Conservation (phyloP, 345 rosid genomes). For the Rubroshorea leprosula region DNA sequence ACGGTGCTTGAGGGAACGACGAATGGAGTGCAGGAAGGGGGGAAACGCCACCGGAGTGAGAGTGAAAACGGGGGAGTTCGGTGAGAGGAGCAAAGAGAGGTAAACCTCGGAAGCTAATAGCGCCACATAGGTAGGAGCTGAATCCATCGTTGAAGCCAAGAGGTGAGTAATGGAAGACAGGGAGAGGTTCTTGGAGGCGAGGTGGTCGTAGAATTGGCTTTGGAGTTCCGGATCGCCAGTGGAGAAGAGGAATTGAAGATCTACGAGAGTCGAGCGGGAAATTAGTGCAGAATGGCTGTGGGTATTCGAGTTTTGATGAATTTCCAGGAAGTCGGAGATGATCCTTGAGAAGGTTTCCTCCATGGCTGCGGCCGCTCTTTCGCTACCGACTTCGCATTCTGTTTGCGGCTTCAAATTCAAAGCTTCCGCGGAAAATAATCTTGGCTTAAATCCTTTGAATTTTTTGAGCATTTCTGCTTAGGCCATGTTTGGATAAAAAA, state of each 20-base stretch:
- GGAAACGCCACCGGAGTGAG: conserved; percentile 69
- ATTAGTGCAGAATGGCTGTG: conserved; percentile 21
- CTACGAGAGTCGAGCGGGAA: conserved; percentile 36
- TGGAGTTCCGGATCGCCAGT: conserved; percentile 40
- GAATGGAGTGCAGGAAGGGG: conserved; percentile 65
- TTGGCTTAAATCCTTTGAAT: conserved; percentile 8
- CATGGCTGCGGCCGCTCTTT: conserved; percentile 11
- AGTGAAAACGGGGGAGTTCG: conserved; percentile 66
- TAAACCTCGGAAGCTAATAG: conserved; percentile 55
- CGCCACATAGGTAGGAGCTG: conserved; percentile 30
- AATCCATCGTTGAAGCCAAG: conserved; percentile 63
- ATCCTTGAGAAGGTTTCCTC: conserved; percentile 28
- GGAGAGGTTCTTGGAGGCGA: conserved; percentile 37
- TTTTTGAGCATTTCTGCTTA: conserved; percentile 10
- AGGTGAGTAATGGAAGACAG: conserved; percentile 44
- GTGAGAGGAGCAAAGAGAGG: conserved; percentile 54
- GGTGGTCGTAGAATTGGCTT: conserved; percentile 40
- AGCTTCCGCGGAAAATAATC: neutral
- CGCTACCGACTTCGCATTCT: neutral
- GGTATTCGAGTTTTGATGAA: conserved; percentile 14
- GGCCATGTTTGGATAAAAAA: neutral
- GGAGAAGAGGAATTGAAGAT: conserved; percentile 49
- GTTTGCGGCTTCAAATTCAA: neutral
- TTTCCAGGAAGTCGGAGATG: conserved; percentile 29
- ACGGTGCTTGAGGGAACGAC: conserved; percentile 51